phyloP scores from a whole-genome alignment of 352 stramenopile genomes.

The Thalassiosira mediterranea region DNA sequence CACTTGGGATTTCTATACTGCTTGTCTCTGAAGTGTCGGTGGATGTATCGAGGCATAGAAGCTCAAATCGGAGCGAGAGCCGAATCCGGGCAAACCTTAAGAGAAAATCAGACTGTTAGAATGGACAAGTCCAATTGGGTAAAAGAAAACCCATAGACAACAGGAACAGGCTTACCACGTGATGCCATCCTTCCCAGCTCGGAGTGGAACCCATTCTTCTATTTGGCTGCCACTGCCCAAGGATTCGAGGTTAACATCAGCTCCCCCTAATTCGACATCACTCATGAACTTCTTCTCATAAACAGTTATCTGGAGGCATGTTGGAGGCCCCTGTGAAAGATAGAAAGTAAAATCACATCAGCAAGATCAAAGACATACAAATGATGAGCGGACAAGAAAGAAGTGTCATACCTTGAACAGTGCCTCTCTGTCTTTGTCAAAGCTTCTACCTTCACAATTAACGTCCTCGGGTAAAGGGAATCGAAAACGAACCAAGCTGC shows the following conservation, averaged over 20 bases:
- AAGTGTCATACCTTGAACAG: constrained; percentile 76
- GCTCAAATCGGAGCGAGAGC: constrained; percentile 81
- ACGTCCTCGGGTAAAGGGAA: constrained; percentile 82
- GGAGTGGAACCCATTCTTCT: constrained; percentile 84
- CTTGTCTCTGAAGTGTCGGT: constrained; percentile 26
- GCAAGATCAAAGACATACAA: constrained; percentile 4
- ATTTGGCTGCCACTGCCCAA: constrained; percentile 78
- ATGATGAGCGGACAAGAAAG: no score
- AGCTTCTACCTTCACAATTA: constrained; percentile 73
- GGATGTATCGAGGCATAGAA: constrained; percentile 72
- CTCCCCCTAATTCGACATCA: constrained; percentile 73
- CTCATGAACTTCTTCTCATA: constrained; percentile 87
- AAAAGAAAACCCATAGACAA: constrained; percentile 7
- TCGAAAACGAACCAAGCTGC: constrained; percentile 79
- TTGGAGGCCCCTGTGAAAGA: constrained; percentile 64
- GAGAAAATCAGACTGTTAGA: constrained; percentile 7
- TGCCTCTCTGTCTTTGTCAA: constrained; percentile 76
- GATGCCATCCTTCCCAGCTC: constrained; percentile 77
- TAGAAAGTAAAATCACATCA: constrained; percentile 4
- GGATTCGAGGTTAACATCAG: constrained; percentile 80
- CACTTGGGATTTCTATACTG: constrained; percentile 49
- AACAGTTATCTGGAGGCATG: constrained; percentile 79
- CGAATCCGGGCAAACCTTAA: constrained; percentile 76
- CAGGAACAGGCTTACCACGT: constrained; percentile 64
- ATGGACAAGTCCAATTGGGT: no score